Evolutionary conservation across 2,329 filamentous ascomycete species (phyloP).

Genomic region (Aureobasidium sp.): DNA sequence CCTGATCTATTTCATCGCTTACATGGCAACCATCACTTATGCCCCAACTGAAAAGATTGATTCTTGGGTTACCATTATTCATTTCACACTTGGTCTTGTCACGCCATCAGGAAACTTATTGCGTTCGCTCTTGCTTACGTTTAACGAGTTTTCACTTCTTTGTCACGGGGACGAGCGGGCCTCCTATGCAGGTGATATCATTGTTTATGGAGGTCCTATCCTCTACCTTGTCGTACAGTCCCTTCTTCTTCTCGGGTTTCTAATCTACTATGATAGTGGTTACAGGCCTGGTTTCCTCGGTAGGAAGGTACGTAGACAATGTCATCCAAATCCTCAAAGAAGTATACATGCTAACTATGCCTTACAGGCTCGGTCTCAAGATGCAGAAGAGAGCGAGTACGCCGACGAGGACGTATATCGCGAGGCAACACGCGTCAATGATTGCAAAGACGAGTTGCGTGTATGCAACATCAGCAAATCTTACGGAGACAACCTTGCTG

Average conservation of each 20-base stretch:
- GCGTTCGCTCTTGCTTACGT: conserved; percentile 64
- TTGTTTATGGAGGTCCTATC: conserved; percentile 75
- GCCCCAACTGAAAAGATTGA: conserved; percentile 64
- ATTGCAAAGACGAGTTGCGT: conserved; percentile 61
- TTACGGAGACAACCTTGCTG: conserved; percentile 68
- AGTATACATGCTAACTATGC: neutral
- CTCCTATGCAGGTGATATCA: conserved; percentile 62
- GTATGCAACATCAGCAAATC: conserved; percentile 73
- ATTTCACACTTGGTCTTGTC: conserved; percentile 67
- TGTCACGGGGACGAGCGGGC: conserved; percentile 61
- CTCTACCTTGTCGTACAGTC: conserved; percentile 73
- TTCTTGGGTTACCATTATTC: conserved; percentile 56
- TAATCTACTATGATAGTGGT: conserved; percentile 77
- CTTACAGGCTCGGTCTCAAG: conserved; percentile 31
- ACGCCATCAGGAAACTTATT: conserved; percentile 72
- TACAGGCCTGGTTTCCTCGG: conserved; percentile 52
- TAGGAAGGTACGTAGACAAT: conserved; percentile 25
- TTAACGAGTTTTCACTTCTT: conserved; percentile 78
- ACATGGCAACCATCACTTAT: conserved; percentile 49
- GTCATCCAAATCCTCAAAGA: neutral
- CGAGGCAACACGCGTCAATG: conserved; percentile 58
- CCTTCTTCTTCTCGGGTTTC: conserved; percentile 59
- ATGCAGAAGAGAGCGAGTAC: conserved; percentile 38
- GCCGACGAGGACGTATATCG: conserved; percentile 53
- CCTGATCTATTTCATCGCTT: conserved; percentile 43